These are phyloP conservation scores for Domatiomyces globalis DNA, from an alignment of 2,329 filamentous ascomycete species.

Conservation along the genomic window DNA sequence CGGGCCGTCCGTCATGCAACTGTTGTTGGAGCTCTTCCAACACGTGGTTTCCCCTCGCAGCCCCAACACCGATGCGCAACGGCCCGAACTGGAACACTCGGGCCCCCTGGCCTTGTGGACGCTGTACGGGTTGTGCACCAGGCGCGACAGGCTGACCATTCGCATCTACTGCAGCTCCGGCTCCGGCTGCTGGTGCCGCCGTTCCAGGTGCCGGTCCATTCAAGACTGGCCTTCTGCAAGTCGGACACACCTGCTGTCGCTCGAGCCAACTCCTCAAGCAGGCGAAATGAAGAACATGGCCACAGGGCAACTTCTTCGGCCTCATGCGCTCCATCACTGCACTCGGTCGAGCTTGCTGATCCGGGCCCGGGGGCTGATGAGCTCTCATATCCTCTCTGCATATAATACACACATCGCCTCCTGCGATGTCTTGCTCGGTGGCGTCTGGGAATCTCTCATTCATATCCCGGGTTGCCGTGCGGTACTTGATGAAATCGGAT, in stretches of 20 bases:
- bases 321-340: constrained; percentile 65
- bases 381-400: constrained; percentile 90
- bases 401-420: constrained; percentile 93
- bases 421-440: constrained; percentile 65
- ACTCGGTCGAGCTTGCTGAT: constrained; percentile 20
- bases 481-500: constrained; percentile 76
- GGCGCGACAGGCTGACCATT: constrained; percentile 4
- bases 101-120: constrained; percentile 30
- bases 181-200: constrained; percentile 21
- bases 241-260: constrained; percentile 92
- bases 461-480: constrained; percentile 87
- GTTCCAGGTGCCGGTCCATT: constrained; percentile 26
- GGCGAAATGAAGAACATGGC: constrained; percentile 85
- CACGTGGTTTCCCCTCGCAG: constrained; percentile 46
- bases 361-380: constrained; percentile 44
- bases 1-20: constrained; percentile 38
- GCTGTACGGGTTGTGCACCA: constrained; percentile 9
- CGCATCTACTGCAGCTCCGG: constrained; percentile 2
- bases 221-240: constrained; percentile 72
- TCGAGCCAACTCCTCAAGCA: constrained; percentile 96
- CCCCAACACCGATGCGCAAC: constrained; percentile 55
- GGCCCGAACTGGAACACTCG: constrained; percentile 61
- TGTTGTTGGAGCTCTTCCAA: constrained; percentile 50
- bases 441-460: constrained; percentile 81
- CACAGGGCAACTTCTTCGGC: constrained; percentile 91